Evolutionary conservation across 768 basidiomycete species (phyloP), one percentile per base, ranked within the genome.

Genomic region (Floccularia luteovirens): DNA sequence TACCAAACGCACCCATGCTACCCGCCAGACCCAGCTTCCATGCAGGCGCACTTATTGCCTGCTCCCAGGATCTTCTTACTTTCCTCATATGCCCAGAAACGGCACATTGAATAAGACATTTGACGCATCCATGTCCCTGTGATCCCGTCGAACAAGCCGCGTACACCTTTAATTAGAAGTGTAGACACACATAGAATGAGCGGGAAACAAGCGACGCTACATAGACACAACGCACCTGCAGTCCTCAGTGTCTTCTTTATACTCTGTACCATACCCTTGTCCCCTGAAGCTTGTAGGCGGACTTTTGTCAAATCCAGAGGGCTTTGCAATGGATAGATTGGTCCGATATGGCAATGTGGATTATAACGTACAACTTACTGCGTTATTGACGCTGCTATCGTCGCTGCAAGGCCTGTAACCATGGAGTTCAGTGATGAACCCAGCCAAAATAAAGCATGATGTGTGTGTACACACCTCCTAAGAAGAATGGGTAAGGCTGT

Each of bases 31-130:
- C 88, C 31, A 93, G 70, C 58, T 89, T 78, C 81, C 82, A 92
- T 8, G 86, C 78, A 2, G 89, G 78, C 0, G 82, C 72, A 47
- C n/a, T 84, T 71, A 51, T 75, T 71, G 24, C 75, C 76, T 7
- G 84, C 83, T 16, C 85, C 85, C 0, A 92, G 51, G 5, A 82
- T 47, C 66, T 83, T 89, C 70, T 91, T 93, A 57, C 82, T 87
- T 64, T 88, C 84, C 46, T 92, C 90, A 58, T 92, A 90, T 12
- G 86, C 88, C 78, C 88, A 91, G 67, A 91, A 93, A n/a, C 90
- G 72, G 58, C 87, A 90, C 57, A 91, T 67, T 31, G 86, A 90
- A 63, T 93, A 93, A 24, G 81, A 86, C 88, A 92, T 90, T 62
- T 94, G 90, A 21, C 90, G 76, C 60, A 94, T 62, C 78, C 88